These are phyloP conservation scores for Rubia balearica DNA, from an alignment of 305 asterid genomes.

Conservation along the genomic window DNA sequence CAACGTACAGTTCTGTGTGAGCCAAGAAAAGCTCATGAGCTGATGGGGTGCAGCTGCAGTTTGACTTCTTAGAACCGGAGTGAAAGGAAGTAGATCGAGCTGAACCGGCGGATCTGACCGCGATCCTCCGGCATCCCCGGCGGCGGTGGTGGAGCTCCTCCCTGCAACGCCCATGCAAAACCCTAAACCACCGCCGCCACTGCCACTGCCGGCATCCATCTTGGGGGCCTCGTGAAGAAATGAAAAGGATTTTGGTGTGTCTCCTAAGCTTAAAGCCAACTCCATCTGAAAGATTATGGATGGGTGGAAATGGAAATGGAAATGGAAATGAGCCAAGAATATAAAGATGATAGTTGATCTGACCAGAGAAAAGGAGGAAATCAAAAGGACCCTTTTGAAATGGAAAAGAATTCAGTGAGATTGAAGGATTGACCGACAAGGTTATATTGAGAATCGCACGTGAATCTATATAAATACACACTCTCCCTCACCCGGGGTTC, in stretches of 20 bases:
- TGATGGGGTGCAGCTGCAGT: slow-evolving; percentile 22
- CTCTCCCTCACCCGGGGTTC: slow-evolving; percentile 16
- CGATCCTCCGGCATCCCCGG: slow-evolving; percentile 15
- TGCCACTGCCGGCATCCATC: slow-evolving; percentile 11
- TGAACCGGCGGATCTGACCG: slow-evolving; percentile 57
- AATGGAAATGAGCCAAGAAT: not conserved
- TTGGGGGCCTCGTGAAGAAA: slow-evolving; percentile 38
- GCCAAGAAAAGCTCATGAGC: slow-evolving; percentile 56
- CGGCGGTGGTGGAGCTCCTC: not conserved
- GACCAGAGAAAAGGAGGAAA: not conserved
- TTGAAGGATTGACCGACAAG: slow-evolving; percentile 30
- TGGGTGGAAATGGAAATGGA: not conserved
- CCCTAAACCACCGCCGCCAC: slow-evolving; percentile 34
- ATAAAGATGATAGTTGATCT: slow-evolving; percentile 11
- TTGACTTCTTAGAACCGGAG: slow-evolving; percentile 41
- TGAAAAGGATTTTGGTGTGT: slow-evolving; percentile 44
- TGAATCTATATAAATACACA: slow-evolving; percentile 39
- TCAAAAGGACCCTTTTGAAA: not conserved
- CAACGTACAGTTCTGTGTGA: slow-evolving; percentile 37
- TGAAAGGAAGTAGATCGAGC: slow-evolving; percentile 67
- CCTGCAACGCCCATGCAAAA: slow-evolving; percentile 59
- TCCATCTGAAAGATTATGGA: slow-evolving; percentile 35
- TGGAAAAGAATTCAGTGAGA: not conserved
- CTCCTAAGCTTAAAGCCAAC: slow-evolving; percentile 76
- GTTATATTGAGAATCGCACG: slow-evolving; percentile 47